Base-by-base conservation (phyloP, 2,329 filamentous ascomycete species). In the Sarocladium brachiariae region DNA sequence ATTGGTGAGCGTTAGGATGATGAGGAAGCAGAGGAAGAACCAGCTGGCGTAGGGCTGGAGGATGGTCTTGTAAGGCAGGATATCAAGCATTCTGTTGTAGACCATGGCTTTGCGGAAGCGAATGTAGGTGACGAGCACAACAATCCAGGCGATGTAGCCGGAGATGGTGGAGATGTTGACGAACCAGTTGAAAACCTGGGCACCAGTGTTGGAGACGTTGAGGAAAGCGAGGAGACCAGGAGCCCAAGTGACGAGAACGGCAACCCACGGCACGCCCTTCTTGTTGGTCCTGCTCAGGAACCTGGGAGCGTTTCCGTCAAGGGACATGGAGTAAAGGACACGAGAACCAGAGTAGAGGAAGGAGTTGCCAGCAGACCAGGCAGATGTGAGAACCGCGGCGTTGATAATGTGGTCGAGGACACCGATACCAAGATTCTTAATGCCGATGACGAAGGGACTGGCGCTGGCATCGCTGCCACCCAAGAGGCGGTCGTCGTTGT, bases 171-270 rank as follows among this genome's bases (percentile, higher is more conserved):
- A 84, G 51, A 89, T 75, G 63, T 85, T 86, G 58, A 82, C 76
- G 62, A 89, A 86, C 81, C 84, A 89, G 49, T 72, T 75, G 64
- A 88, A 89, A 6, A 86, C 85, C 2, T 73, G 71, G 30, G 79
- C 74, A 19, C 83, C 83, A 25, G 74, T 77, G 56, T 75, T 76
- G 41, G 78, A 82, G 39, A 82, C 75, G 63, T 86, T 87, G 62
- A 90, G 77, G 70, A 84, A 90, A 0, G 82, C 81, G 3, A 90
- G 73, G 8, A 84, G 72, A 21, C 82, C 81, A 58, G 88, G 75
- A 1, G 75, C 63, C 71, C 73, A 75, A 4, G 80, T 81, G 50
- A 65, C 67, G 4, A 80, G 62, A 1, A 82, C 76, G 2, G 71
- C 75, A 10, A 67, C 70, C 58, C 67, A 81, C 0, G 83, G 84